Conservation (phyloP, 148 eudicot genomes). For the Amaranthus palmeri region DNA sequence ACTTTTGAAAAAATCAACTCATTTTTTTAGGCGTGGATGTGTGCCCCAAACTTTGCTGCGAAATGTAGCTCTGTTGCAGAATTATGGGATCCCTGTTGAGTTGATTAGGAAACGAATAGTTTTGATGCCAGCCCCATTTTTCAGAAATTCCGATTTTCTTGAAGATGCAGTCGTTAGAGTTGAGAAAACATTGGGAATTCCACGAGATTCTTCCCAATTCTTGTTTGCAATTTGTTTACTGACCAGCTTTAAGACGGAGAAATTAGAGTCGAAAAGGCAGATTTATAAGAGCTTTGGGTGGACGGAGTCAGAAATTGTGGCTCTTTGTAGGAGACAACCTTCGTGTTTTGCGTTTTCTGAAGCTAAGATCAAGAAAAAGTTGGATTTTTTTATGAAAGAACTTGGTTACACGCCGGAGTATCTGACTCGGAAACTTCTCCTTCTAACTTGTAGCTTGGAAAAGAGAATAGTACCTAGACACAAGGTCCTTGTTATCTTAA, state of each 20-base stretch:
- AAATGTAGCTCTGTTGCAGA: slow-evolving; percentile 21
- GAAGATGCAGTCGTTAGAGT: slow-evolving; percentile 4
- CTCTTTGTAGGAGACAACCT: slow-evolving; percentile 8
- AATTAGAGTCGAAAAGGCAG: slow-evolving; percentile 11
- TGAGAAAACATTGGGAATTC: slow-evolving; percentile 25
- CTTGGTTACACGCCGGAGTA: slow-evolving; percentile 21
- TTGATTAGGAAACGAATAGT: neutral
- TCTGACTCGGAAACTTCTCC: slow-evolving; percentile 3
- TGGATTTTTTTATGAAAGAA: slow-evolving; percentile 30
- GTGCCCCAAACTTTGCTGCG: slow-evolving; percentile 2
- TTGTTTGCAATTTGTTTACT: slow-evolving; percentile 15
- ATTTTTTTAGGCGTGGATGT: neutral
- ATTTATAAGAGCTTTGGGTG: slow-evolving; percentile 39
- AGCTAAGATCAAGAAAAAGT: slow-evolving; percentile 13
- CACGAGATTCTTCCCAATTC: slow-evolving; percentile 19
- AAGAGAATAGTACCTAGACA: slow-evolving; percentile 34
- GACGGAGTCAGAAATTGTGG: slow-evolving; percentile 20
- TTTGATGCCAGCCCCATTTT: neutral
- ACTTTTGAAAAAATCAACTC: neutral
- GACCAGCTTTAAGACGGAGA: slow-evolving; percentile 1
- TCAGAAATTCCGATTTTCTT: neutral
- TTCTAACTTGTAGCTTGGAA: slow-evolving; percentile 21
- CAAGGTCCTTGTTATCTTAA: slow-evolving; percentile 20
- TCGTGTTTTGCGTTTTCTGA: slow-evolving; percentile 17
- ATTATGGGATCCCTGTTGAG: slow-evolving; percentile 14